Conservation (phyloP, 2,329 filamentous ascomycete species). For the Arthrobotrys entomopaga region DNA sequence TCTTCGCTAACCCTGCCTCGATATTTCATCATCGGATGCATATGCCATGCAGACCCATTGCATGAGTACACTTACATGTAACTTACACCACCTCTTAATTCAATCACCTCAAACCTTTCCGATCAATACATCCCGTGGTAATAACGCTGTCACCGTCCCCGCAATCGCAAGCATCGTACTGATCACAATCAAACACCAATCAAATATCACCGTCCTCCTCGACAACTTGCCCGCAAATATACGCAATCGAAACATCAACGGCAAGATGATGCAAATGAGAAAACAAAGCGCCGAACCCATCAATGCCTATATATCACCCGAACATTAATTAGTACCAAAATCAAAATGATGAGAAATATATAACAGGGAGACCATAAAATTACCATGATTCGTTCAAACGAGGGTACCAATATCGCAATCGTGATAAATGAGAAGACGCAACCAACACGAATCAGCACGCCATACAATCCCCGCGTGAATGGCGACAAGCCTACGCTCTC, state of each 20-base stretch:
- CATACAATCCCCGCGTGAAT: slow-evolving; percentile 53
- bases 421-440: slow-evolving; percentile 77
- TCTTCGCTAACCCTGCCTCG: slow-evolving; percentile 10
- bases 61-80: too few relatives aligned
- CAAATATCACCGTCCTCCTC: slow-evolving; percentile 71
- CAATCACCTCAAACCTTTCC: slow-evolving; percentile 19
- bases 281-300: slow-evolving; percentile 92
- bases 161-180: slow-evolving; percentile 76
- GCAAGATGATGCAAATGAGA: slow-evolving; percentile 91
- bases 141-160: slow-evolving; percentile 72
- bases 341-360: too few relatives aligned
- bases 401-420: slow-evolving; percentile 78
- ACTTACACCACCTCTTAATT: too few relatives aligned
- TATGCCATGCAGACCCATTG: too few relatives aligned
- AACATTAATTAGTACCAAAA: not conserved
- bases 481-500: slow-evolving; percentile 57
- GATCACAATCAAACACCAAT: slow-evolving; percentile 75
- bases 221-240: slow-evolving; percentile 81
- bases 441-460: slow-evolving; percentile 63
- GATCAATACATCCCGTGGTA: slow-evolving; percentile 49
- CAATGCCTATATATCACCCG: slow-evolving; percentile 65
- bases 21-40: not conserved
- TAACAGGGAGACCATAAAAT: not conserved
- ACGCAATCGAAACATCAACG: slow-evolving; percentile 87
- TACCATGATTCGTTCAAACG: slow-evolving; percentile 87